Evolutionary conservation across 2,329 filamentous ascomycete genomes (phyloP), one percentile per base, ranked within the genome.

Genomic region (Hansfordia pulvinata): DNA sequence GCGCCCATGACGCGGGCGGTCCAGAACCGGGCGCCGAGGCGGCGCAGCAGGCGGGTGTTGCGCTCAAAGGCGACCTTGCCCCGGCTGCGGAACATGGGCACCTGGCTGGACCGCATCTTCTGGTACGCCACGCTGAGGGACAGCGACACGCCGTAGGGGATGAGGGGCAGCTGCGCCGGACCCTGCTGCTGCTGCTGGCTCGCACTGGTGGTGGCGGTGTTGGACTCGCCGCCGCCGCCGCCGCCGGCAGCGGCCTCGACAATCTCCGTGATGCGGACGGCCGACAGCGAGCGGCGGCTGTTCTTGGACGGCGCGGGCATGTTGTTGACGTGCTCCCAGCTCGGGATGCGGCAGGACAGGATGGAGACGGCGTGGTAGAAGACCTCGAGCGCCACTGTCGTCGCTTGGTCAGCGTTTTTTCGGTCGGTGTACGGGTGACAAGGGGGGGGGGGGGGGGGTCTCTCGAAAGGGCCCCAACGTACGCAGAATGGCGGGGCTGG

Each of bases 361-460:
- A 76, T 73, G 19, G 69, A 64, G 6, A 77, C 64, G 3, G 70
- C 68, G 37, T 76, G 69, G 37, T 77, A 77, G 10, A 77, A 62
- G 1, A 67, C 61, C 36, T 76, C 71, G 6, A 76, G 57, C 0
- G 71, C 74, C 6, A 60, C 69, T 71, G 19, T 5, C 1, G 8
- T 13, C 3, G 43, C 9, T 23, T 6, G 9, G n/a, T 10, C 7
- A 15, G 4, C 10, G 7, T 23, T 13, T 9, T 25, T 1, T 23
- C 5, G 8, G 7, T 8, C n/a, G 9, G 3, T 19, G 12, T 17
- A 12, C 12, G 6, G 16, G 17, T 22, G 7, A 11, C 11, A 10
- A 8, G 6, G 12, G 10, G 17, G 9, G 15, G 5, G 17, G 11
- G 3, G 22, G 11, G 13, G 3, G 13, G 12, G 10, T 22, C 20